Conservation (phyloP, 768 basidiomycete species). For the Suillus subalutaceus region DNA sequence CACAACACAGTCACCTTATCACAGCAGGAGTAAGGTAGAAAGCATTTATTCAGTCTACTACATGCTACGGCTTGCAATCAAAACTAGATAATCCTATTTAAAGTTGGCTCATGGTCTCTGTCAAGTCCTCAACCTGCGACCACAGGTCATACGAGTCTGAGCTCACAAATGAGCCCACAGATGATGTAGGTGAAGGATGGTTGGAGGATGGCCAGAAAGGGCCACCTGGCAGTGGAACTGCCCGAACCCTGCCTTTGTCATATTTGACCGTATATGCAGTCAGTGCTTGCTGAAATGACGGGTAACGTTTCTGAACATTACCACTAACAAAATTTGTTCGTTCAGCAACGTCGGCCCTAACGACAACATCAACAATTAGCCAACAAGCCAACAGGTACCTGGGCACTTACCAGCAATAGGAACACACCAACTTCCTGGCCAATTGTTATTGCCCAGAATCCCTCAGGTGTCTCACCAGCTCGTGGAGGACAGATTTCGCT, state of each 20-base stretch:
- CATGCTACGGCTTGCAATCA: neutral
- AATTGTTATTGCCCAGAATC: constrained; percentile 4
- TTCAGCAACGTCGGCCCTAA: neutral
- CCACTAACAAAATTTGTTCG: neutral
- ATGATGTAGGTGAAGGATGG: neutral
- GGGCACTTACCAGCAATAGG: neutral
- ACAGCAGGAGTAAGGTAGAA: too few species aligned
- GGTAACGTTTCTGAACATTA: neutral
- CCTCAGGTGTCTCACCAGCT: neutral
- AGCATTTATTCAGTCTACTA: neutral
- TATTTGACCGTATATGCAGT: neutral
- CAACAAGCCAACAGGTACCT: neutral
- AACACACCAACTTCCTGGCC: constrained; percentile 6
- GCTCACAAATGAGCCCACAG: neutral
- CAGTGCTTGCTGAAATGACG: neutral
- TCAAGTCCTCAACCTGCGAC: constrained; percentile 6
- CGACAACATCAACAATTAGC: neutral
- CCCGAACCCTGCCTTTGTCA: neutral
- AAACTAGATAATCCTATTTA: neutral
- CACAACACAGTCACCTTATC: too few species aligned
- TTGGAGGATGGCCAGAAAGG: neutral
- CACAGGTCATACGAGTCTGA: constrained; percentile 3
- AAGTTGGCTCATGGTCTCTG: neutral
- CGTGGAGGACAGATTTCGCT: neutral
- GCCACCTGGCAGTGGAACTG: neutral